A percentile compares a stretch with the other conserved stretches of the same genome.
Conservation (phyloP, 2,329 filamentous ascomycete species). For the Bipolaris oryzae region DNA sequence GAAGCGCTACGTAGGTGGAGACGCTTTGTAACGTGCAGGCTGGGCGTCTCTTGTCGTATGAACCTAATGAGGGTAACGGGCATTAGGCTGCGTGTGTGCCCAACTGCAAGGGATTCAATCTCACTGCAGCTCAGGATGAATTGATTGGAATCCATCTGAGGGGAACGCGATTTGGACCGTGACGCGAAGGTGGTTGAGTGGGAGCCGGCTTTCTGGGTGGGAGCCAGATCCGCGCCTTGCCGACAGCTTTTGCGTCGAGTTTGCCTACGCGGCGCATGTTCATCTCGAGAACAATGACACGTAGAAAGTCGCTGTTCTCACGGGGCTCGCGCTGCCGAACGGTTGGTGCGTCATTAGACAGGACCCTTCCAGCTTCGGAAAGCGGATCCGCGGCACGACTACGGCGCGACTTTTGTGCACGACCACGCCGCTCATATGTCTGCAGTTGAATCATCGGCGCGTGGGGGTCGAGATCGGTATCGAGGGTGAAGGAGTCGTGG, state of each 20-base stretch:
- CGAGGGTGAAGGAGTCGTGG: slow-evolving; percentile 46
- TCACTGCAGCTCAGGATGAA: slow-evolving; percentile 21
- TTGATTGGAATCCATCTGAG: slow-evolving; percentile 44
- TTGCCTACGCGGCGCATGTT: slow-evolving; percentile 70
- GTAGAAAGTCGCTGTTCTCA: slow-evolving; percentile 68
- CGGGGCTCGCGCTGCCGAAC: slow-evolving; percentile 66
- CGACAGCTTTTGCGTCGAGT: slow-evolving; percentile 60
- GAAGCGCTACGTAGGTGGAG: slow-evolving; percentile 2
- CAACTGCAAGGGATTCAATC: slow-evolving; percentile 18
- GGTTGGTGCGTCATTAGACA: slow-evolving; percentile 48
- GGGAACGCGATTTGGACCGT: slow-evolving; percentile 39
- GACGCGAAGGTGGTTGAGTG: slow-evolving; percentile 32
- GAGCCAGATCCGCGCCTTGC: slow-evolving; percentile 65
- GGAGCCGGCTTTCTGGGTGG: slow-evolving; percentile 58
- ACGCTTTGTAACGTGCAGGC: slow-evolving; percentile 7
- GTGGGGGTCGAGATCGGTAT: slow-evolving; percentile 46
- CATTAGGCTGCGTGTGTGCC: slow-evolving; percentile 24
- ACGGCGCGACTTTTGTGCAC: slow-evolving; percentile 35
- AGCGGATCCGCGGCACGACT: slow-evolving; percentile 44
- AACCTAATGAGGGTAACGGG: slow-evolving; percentile 10
- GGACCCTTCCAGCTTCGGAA: slow-evolving; percentile 52
- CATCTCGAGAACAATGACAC: slow-evolving; percentile 70
- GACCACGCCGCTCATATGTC: slow-evolving; percentile 58
- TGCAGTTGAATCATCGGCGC: slow-evolving; percentile 67
- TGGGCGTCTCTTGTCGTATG: slow-evolving; percentile 10